A percentile compares a stretch with the other conserved stretches of the same genome.
phyloP scores from a whole-genome alignment of 345 rosid species.

The Eucalyptus sp. region DNA sequence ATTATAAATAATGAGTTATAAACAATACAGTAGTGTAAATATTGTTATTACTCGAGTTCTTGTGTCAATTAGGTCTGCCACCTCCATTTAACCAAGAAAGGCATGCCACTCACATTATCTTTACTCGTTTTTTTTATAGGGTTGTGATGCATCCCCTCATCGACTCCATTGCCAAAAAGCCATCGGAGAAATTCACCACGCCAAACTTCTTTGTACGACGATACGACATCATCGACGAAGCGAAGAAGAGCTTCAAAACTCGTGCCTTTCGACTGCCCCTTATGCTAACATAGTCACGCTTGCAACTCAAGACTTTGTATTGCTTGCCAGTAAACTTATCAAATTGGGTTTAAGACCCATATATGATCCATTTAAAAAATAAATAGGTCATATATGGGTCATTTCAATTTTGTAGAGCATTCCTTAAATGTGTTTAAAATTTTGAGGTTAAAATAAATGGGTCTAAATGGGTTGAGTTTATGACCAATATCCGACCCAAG shows the following conservation, averaged over 20 bases:
- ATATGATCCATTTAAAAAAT: too few species aligned
- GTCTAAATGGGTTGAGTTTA: too few species aligned
- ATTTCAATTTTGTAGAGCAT: too few species aligned
- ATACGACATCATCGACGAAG: constrained; percentile 44
- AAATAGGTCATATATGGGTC: too few species aligned
- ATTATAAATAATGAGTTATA: too few species aligned
- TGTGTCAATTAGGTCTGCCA: neutral
- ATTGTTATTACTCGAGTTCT: neutral
- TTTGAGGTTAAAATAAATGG: too few species aligned
- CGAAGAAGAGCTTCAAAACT: constrained; percentile 36
- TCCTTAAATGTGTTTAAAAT: too few species aligned
- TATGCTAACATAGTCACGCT: constrained; percentile 53
- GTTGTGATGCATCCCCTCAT: constrained; percentile 71
- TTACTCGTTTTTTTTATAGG: constrained; percentile 9
- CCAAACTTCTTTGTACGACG: constrained; percentile 55
- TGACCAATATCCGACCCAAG: too few species aligned
- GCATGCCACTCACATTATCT: neutral
- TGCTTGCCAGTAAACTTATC: too few species aligned
- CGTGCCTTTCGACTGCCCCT: constrained; percentile 50
- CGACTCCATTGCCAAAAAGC: constrained; percentile 24
- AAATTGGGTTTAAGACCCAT: too few species aligned
- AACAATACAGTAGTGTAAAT: too few species aligned
- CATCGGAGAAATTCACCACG: constrained; percentile 44
- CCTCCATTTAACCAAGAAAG: neutral
- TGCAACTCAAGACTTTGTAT: constrained; percentile 19